Percentiles rank a stretch among this genome's conserved stretches.
Conservation (phyloP, 768 basidiomycete genomes). For the Lentinula sp. region DNA sequence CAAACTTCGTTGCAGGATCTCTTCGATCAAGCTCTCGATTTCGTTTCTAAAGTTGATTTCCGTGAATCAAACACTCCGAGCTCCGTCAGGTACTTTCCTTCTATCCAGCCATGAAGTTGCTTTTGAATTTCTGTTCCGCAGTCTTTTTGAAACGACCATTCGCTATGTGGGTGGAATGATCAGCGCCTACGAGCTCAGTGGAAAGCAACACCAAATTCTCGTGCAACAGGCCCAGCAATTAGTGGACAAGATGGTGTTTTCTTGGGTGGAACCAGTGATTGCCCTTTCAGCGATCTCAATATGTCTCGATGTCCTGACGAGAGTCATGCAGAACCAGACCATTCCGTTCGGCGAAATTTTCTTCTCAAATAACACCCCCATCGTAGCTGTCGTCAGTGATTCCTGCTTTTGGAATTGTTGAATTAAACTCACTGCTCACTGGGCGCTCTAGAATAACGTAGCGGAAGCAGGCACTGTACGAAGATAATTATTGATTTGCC, state of each 20-base stretch:
- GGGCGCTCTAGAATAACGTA: slow-evolving; percentile 9
- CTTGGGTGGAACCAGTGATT: slow-evolving; percentile 28
- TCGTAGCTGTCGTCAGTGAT: slow-evolving; percentile 1
- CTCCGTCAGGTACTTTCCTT: slow-evolving; percentile 29
- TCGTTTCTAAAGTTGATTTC: slow-evolving; percentile 35
- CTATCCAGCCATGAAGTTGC: background rate
- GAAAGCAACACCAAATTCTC: slow-evolving; percentile 28
- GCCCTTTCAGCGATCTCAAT: background rate
- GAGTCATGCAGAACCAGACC: slow-evolving; percentile 6
- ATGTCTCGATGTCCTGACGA: background rate
- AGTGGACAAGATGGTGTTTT: slow-evolving; percentile 36
- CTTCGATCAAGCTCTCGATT: slow-evolving; percentile 36
- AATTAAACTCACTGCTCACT: background rate
- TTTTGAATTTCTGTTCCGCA: slow-evolving; percentile 7
- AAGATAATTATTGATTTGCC: slow-evolving; percentile 18
- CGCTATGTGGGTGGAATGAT: slow-evolving; percentile 44
- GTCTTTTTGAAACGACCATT: slow-evolving; percentile 50
- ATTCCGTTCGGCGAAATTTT: slow-evolving; percentile 9
- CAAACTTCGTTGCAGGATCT: slow-evolving; percentile 21
- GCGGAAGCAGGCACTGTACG: slow-evolving; percentile 23
- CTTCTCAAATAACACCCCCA: slow-evolving; percentile 31
- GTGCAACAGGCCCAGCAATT: slow-evolving; percentile 41
- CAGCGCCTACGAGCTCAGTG: slow-evolving; percentile 46
- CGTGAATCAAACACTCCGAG: slow-evolving; percentile 25
- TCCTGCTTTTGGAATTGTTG: background rate